A percentile compares a stretch with the other conserved stretches of the same genome.
Evolutionary conservation across 1,284 basidiomycete genomes (phyloP).

Genomic region (Ganoderma boninense): DNA sequence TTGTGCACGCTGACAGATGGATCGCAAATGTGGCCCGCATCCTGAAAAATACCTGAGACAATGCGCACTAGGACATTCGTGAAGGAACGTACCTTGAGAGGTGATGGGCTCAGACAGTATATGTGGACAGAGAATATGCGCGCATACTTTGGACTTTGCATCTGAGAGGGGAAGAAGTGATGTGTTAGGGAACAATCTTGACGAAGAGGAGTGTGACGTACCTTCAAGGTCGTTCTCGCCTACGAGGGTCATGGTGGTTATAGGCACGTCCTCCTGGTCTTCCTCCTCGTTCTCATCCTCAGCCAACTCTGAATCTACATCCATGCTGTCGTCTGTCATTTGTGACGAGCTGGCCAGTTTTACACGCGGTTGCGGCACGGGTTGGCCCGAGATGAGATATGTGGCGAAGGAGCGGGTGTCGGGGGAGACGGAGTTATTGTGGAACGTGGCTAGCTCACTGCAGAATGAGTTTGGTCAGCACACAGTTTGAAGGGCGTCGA

Average conservation of each 20-base stretch:
- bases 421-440: constrained; percentile 49
- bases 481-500: neutral
- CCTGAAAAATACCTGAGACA: constrained; percentile 47
- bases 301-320: constrained; percentile 46
- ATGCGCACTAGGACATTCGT: neutral
- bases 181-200: constrained; percentile 8
- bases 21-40: constrained; percentile 63
- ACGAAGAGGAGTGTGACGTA: constrained; percentile 43
- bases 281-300: constrained; percentile 33
- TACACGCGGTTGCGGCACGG: constrained; percentile 24
- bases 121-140: constrained; percentile 63
- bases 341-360: constrained; percentile 14
- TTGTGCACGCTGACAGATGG: constrained; percentile 57
- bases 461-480: constrained; percentile 3
- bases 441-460: constrained; percentile 71
- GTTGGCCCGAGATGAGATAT: constrained; percentile 69
- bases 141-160: constrained; percentile 56
- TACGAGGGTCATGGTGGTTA: constrained; percentile 59
- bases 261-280: constrained; percentile 47
- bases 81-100: constrained; percentile 56
- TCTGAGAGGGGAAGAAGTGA: constrained; percentile 44
- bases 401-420: constrained; percentile 64
- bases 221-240: constrained; percentile 67
- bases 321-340: constrained; percentile 50
- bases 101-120: constrained; percentile 71